These are phyloP conservation scores for Nephelium lappaceum DNA, from an alignment of 345 rosid genomes.

Conservation along the genomic window DNA sequence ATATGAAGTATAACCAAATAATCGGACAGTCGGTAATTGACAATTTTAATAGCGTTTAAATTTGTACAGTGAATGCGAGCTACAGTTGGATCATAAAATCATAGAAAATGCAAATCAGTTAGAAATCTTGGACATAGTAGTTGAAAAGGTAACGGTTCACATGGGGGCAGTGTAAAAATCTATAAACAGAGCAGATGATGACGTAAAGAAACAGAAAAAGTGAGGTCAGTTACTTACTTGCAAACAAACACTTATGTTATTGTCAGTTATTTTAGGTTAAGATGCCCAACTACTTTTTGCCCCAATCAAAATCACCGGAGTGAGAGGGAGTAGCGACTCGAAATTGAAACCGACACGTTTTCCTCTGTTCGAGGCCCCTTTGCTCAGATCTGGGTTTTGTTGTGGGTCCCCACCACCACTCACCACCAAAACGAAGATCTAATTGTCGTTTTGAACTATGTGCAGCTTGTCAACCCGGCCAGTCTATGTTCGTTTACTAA, in stretches of 20 bases:
- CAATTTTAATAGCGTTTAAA: too few species aligned
- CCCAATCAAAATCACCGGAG: background rate
- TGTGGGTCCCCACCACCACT: background rate
- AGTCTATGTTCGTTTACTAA: too few species aligned
- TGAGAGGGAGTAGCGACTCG: background rate
- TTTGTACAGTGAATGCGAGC: too few species aligned
- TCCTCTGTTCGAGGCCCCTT: background rate
- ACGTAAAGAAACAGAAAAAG: background rate
- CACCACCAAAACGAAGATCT: background rate
- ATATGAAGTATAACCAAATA: too few species aligned
- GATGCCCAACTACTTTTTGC: background rate
- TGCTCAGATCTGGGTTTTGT: background rate
- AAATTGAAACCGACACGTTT: background rate
- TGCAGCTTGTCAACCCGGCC: too few species aligned
- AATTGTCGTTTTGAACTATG: background rate
- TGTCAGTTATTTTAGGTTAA: slow-evolving; percentile 6
- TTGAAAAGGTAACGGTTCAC: too few species aligned
- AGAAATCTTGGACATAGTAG: too few species aligned
- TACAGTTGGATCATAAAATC: too few species aligned
- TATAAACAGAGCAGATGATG: background rate
- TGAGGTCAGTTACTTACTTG: background rate
- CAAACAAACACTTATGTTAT: background rate
- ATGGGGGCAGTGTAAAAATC: too few species aligned
- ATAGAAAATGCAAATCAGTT: too few species aligned
- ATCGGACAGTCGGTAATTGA: too few species aligned